These are phyloP conservation scores for Diplodia seriata DNA, from an alignment of 2,329 filamentous ascomycete genomes.

Conservation along the genomic window DNA sequence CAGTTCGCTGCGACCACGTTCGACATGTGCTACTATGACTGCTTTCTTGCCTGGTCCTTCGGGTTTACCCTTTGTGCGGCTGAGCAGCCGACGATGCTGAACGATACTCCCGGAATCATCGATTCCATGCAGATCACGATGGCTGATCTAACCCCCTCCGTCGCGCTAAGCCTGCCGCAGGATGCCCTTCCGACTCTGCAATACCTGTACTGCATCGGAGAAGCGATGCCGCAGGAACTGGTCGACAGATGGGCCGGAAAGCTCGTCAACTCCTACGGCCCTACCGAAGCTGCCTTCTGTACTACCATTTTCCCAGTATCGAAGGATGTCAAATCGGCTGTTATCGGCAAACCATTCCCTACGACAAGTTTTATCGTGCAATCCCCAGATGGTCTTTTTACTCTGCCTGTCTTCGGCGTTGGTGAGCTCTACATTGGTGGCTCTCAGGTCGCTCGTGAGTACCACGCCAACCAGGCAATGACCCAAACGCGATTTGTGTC, in stretches of 20 bases:
- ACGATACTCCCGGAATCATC: slow-evolving; percentile 47
- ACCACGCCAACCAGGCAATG: slow-evolving; percentile 47
- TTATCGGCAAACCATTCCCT: slow-evolving; percentile 53
- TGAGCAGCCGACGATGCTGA: slow-evolving; percentile 48
- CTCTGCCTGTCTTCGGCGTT: slow-evolving; percentile 48
- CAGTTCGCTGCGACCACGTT: slow-evolving; percentile 54
- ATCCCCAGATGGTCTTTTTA: slow-evolving; percentile 40
- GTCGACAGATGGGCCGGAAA: slow-evolving; percentile 48
- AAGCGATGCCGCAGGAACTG: slow-evolving; percentile 51
- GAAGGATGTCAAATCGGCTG: slow-evolving; percentile 43
- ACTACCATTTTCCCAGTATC: slow-evolving; percentile 51
- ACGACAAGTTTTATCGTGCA: slow-evolving; percentile 51
- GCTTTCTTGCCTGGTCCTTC: slow-evolving; percentile 54
- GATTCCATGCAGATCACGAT: slow-evolving; percentile 46
- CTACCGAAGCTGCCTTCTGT: slow-evolving; percentile 54
- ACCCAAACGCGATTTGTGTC: slow-evolving; percentile 44
- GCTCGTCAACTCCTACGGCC: slow-evolving; percentile 55
- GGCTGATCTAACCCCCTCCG: slow-evolving; percentile 53
- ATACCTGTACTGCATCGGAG: slow-evolving; percentile 55
- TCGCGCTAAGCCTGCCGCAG: slow-evolving; percentile 47
- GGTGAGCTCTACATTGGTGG: slow-evolving; percentile 58
- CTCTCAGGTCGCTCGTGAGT: slow-evolving; percentile 54
- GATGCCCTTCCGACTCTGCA: slow-evolving; percentile 47
- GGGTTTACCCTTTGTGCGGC: slow-evolving; percentile 53
- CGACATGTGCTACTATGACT: slow-evolving; percentile 58